Percentiles rank a stretch among this genome's conserved stretches.
Conservation (phyloP, 2,329 filamentous ascomycete species). For the Colletotrichum cordylinicola region DNA sequence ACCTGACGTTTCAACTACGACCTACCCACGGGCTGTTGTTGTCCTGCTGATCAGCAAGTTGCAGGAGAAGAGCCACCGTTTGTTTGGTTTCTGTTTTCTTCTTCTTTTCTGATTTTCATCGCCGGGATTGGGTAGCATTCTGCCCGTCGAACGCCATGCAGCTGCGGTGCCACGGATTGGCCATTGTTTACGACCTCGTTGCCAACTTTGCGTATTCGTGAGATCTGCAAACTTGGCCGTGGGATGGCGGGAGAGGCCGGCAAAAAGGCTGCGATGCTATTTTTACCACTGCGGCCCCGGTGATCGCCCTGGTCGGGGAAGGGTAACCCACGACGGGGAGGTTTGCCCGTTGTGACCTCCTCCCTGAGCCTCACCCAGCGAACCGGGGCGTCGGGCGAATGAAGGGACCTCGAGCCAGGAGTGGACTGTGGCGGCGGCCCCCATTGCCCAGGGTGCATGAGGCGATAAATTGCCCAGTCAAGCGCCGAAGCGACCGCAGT, state of each 20-base stretch:
- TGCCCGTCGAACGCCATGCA: neutral
- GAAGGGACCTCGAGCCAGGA: neutral
- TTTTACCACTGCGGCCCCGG: conserved; percentile 14
- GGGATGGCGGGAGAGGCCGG: neutral
- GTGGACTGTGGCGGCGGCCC: neutral
- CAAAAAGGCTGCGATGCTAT: conserved; percentile 4
- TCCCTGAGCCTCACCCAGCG: conserved; percentile 33
- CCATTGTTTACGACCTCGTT: neutral
- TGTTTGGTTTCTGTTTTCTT: neutral
- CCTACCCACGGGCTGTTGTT: neutral
- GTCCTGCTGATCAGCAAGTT: neutral
- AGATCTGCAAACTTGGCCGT: neutral
- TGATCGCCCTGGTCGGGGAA: conserved; percentile 10
- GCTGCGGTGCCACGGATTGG: neutral
- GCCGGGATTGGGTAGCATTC: neutral
- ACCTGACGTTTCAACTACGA: neutral
- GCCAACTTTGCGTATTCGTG: neutral
- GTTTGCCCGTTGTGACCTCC: conserved; percentile 28
- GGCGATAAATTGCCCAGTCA: neutral
- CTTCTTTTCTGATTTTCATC: neutral
- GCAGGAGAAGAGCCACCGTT: neutral
- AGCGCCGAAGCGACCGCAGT: neutral
- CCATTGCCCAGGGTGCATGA: neutral
- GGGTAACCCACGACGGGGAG: conserved; percentile 1
- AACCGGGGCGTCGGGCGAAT: neutral